A percentile compares a stretch with the other conserved stretches of the same genome.
phyloP scores from a whole-genome alignment of 177 flowering plant species.

The Tripterygium wilfordii region DNA sequence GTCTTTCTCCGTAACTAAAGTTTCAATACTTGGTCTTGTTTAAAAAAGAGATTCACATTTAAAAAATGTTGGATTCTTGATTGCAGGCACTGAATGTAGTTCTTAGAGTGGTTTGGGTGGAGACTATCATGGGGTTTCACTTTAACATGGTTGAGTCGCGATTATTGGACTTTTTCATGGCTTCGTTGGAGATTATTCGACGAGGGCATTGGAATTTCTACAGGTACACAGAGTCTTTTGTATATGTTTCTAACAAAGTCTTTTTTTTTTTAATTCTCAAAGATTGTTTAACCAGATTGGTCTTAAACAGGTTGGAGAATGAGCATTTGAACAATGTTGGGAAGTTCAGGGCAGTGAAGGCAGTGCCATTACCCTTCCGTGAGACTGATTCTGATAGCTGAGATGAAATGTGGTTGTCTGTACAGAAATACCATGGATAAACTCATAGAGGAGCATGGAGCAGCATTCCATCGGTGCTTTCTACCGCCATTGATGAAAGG shows the following conservation, averaged over 20 bases:
- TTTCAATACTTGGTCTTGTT: not conserved
- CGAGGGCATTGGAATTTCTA: constrained; percentile 99
- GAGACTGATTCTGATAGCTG: constrained; percentile 66
- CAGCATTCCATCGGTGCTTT: too few species aligned
- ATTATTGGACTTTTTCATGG: constrained; percentile 69
- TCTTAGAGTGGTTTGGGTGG: constrained; percentile 89
- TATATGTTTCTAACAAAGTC: too few species aligned
- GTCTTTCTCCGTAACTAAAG: constrained; percentile 27
- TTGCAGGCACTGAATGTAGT: constrained; percentile 70
- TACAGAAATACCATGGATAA: too few species aligned
- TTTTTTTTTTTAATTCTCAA: not conserved
- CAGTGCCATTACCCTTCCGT: constrained; percentile 79
- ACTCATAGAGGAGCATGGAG: too few species aligned
- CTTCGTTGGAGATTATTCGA: constrained; percentile 88
- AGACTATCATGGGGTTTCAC: constrained; percentile 50
- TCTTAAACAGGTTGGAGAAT: constrained; percentile 68
- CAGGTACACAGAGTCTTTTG: too few species aligned
- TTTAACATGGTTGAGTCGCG: constrained; percentile 38
- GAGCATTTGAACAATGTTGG: constrained; percentile 87
- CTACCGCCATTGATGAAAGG: not conserved
- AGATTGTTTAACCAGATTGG: not conserved
- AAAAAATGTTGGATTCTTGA: not conserved
- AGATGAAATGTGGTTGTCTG: too few species aligned
- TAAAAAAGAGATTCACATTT: not conserved
- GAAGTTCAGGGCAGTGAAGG: constrained; percentile 74